These are phyloP conservation scores for Jaltomata sinuosa DNA, from an alignment of 257 asterid species.

Conservation along the genomic window DNA sequence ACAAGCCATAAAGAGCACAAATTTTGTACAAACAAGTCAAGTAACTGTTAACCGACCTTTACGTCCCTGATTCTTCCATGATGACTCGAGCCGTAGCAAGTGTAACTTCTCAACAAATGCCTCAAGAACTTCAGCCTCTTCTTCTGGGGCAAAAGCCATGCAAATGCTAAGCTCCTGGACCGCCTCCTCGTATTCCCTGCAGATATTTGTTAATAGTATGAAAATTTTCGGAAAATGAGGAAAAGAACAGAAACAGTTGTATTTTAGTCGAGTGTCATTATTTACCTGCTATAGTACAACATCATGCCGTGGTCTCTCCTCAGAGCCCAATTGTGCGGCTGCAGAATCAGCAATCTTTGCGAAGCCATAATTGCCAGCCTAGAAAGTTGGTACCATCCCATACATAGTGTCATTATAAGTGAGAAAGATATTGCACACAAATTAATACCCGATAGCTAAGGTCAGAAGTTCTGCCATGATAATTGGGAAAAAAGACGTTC, in stretches of 20 bases:
- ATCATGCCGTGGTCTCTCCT: constrained; percentile 89
- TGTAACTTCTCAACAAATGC: constrained; percentile 78
- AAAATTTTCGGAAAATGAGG: not conserved
- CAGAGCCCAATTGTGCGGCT: constrained; percentile 80
- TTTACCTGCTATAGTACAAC: constrained; percentile 75
- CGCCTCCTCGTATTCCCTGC: constrained; percentile 78
- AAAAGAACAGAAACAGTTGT: not conserved
- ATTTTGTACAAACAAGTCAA: constrained; percentile 15
- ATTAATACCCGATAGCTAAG: not conserved
- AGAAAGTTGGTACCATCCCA: constrained; percentile 12
- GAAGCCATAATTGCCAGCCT: constrained; percentile 94
- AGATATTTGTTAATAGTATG: not conserved
- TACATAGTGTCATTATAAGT: constrained; percentile 5
- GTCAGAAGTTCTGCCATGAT: not conserved
- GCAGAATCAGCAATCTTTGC: constrained; percentile 69
- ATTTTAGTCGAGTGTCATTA: not conserved
- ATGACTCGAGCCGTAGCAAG: constrained; percentile 50
- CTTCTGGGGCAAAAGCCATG: constrained; percentile 96
- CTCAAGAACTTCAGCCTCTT: constrained; percentile 64
- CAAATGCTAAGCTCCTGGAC: constrained; percentile 95
- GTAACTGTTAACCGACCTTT: constrained; percentile 43
- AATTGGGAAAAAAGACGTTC: not conserved
- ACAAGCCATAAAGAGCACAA: not conserved
- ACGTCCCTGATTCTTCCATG: constrained; percentile 56
- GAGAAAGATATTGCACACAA: not conserved